Base-by-base conservation (phyloP, 2,329 filamentous ascomycete species). In the Lomentospora prolificans region DNA sequence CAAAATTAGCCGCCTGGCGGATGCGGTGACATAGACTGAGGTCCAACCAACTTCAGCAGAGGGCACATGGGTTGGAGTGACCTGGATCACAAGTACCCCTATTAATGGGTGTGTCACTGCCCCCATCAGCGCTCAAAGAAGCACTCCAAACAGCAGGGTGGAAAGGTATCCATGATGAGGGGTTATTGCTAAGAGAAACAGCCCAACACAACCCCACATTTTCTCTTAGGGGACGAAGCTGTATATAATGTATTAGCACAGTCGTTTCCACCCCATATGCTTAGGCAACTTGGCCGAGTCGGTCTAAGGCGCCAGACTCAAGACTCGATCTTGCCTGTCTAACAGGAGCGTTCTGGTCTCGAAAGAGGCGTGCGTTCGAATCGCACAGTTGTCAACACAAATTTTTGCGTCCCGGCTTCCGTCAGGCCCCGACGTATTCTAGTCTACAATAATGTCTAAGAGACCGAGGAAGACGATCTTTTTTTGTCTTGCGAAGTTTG, bases 1-100 rank as follows among this genome's bases (percentile, higher is more conserved):
- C 53, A 48, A 30, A 55, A 55, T 27, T 55, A 55, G 53, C 41
- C 53, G 53, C 53, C 46, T 24, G 46, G 53, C 53, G 53, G 44
- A 22, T 50, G 41, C 30, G 30, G 28, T 19, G 41, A n/a, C 8
- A 19, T 25, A 14, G 48, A 17, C 28, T 22, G 17, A 52, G 33
- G 25, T 33, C 53, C 53, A 55, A 55, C 53, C 53, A 39, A 55
- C 41, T 27, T 27, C n/a, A n/a, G 12, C n/a, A n/a, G 48, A 51
- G 24, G 30, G 10, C 24, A 14, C 14, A 7, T 9, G 10, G 48
- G 24, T n/a, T 31, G 22, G 14, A 28, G n/a, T 30, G 14, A 25
- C 14, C 7, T 10, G 24, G 28, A 30, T n/a, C 44, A 50, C 44
- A 12, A 50, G 44, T 5, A 24, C n/a, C n/a, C n/a, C 22, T 50